These are phyloP conservation scores for Tetragonia tetragonoides DNA, from an alignment of 148 eudicot genomes.

Conservation along the genomic window DNA sequence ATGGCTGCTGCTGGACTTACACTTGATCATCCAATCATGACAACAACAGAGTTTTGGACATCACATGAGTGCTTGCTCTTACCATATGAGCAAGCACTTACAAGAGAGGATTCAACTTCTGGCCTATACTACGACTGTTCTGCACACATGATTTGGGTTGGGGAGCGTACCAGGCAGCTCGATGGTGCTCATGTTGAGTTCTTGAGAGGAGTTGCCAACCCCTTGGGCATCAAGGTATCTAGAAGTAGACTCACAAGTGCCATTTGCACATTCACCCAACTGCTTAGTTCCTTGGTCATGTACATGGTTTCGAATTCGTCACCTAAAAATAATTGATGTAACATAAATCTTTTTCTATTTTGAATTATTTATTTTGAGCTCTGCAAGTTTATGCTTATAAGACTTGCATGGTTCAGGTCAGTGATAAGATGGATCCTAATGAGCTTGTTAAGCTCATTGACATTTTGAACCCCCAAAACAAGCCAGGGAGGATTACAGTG, in stretches of 20 bases:
- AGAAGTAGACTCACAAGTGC: not conserved
- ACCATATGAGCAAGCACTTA: slow-evolving; percentile 78
- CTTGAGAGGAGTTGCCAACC: slow-evolving; percentile 66
- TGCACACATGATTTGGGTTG: slow-evolving; percentile 84
- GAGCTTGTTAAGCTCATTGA: slow-evolving; percentile 71
- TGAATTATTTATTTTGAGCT: not conserved
- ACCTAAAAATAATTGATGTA: not conserved
- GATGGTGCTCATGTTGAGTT: slow-evolving; percentile 88
- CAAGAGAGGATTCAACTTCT: slow-evolving; percentile 71
- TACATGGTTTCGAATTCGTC: not conserved
- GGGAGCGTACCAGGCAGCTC: slow-evolving; percentile 75
- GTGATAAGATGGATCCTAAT: slow-evolving; percentile 74
- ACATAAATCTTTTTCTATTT: not conserved
- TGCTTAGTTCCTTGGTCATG: not conserved
- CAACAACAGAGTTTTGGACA: slow-evolving; percentile 69
- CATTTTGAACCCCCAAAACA: slow-evolving; percentile 67
- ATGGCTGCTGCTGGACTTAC: slow-evolving; percentile 78
- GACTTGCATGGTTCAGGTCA: slow-evolving; percentile 43
- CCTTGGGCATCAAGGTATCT: slow-evolving; percentile 74
- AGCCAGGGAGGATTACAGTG: slow-evolving; percentile 67
- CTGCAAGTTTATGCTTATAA: not conserved
- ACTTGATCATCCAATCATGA: slow-evolving; percentile 60
- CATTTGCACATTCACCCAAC: not conserved
- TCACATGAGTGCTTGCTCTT: slow-evolving; percentile 77
- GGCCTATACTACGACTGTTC: slow-evolving; percentile 73